A percentile compares a stretch with the other conserved stretches of the same genome.
These are phyloP conservation scores for Cicer pinnatifidum DNA, from an alignment of 306 rosid genomes.

Conservation along the genomic window DNA sequence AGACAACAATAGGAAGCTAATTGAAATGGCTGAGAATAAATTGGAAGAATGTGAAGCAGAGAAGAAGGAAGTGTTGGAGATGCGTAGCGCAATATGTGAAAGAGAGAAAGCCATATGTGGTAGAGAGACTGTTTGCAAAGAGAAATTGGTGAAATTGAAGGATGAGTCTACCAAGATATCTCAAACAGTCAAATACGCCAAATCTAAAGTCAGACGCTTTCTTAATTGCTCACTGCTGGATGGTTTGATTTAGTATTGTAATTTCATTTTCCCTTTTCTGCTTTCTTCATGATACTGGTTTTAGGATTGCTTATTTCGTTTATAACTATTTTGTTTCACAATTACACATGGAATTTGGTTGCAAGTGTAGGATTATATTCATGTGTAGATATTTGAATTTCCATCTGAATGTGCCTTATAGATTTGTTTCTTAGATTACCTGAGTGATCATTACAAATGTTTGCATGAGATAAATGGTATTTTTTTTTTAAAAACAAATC, in stretches of 20 bases:
- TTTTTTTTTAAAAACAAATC: too few species aligned
- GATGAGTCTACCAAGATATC: not conserved
- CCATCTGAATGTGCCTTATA: not conserved
- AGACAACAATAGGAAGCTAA: not conserved
- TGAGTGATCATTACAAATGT: too few species aligned
- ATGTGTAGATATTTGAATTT: not conserved
- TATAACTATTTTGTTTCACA: not conserved
- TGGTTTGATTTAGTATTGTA: slow-evolving; percentile 28
- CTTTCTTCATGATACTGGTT: not conserved
- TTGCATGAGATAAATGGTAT: too few species aligned
- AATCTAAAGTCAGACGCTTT: not conserved
- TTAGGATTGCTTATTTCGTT: not conserved
- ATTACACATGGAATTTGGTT: not conserved
- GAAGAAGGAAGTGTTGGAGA: not conserved
- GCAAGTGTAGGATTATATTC: not conserved
- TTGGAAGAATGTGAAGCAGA: not conserved
- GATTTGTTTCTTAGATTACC: not conserved
- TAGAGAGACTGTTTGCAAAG: not conserved
- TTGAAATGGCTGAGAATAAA: not conserved
- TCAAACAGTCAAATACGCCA: not conserved
- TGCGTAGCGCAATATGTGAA: not conserved
- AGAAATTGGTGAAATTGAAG: not conserved
- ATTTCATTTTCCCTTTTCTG: not conserved
- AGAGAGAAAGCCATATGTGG: not conserved
- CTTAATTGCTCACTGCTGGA: not conserved